Conservation (phyloP, 805 yeast species). For the Candida qinlingensis region DNA sequence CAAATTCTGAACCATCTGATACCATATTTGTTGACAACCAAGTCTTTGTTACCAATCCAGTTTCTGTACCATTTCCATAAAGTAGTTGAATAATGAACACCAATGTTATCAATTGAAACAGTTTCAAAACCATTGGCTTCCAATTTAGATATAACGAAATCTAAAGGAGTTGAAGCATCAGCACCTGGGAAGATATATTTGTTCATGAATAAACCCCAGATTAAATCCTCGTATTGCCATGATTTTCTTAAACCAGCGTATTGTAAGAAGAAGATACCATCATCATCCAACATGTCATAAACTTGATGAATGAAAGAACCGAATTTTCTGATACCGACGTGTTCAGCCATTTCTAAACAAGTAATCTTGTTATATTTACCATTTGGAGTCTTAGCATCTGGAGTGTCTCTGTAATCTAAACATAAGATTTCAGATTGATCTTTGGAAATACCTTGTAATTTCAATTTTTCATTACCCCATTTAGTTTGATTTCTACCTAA, state of each 20-base stretch:
- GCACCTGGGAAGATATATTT: constrained; percentile 97
- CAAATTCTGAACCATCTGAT: constrained; percentile 88
- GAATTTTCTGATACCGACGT: constrained; percentile 87
- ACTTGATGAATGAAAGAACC: constrained; percentile 72
- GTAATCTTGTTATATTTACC: constrained; percentile 78
- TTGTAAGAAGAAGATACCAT: constrained; percentile 82
- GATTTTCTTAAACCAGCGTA: constrained; percentile 86
- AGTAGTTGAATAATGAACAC: constrained; percentile 89
- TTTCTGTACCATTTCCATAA: constrained; percentile 92
- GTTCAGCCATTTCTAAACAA: constrained; percentile 94
- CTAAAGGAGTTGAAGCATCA: constrained; percentile 91
- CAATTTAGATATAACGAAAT: constrained; percentile 68
- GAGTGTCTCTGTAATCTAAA: constrained; percentile 88
- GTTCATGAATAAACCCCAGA: constrained; percentile 96
- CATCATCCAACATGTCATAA: constrained; percentile 83
- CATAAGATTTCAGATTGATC: constrained; percentile 77
- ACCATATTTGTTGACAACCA: constrained; percentile 76
- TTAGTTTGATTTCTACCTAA: constrained; percentile 87
- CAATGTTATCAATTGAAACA: constrained; percentile 78
- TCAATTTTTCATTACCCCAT: constrained; percentile 74
- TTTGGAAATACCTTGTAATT: constrained; percentile 58
- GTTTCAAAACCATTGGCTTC: constrained; percentile 87
- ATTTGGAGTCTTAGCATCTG: constrained; percentile 44
- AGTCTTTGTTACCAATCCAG: constrained; percentile 82
- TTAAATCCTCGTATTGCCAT: constrained; percentile 92